Conservation (phyloP, 352 stramenopile genomes). For the Globisporangium nodosum region DNA sequence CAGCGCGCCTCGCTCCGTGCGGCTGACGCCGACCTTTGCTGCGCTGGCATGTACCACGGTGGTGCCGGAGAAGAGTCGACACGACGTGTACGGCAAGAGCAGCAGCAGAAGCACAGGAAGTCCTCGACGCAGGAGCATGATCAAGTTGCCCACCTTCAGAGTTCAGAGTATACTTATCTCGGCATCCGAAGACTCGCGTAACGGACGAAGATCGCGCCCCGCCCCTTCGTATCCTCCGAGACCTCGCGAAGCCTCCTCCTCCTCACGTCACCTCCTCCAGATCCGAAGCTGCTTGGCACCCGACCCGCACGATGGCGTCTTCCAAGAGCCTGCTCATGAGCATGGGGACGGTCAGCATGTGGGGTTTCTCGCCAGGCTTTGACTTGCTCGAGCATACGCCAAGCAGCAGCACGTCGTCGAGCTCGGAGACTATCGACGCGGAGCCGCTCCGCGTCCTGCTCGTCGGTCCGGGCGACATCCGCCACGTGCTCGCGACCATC, state of each 20-base stretch:
- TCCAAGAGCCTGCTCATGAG: conserved; percentile 59
- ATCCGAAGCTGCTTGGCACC: not conserved
- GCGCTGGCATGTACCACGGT: not conserved
- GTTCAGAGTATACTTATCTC: not conserved
- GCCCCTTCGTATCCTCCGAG: no score
- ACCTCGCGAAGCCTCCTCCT: no score
- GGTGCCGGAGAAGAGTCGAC: not conserved
- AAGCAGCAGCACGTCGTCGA: not conserved
- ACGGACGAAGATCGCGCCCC: no score
- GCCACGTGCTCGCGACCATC: conserved; percentile 61
- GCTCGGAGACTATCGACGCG: not conserved
- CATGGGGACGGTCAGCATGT: conserved; percentile 82
- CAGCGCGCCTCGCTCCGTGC: conserved; percentile 53
- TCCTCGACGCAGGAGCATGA: not conserved
- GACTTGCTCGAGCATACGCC: conserved; percentile 26
- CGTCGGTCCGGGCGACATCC: conserved; percentile 66
- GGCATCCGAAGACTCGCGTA: no score
- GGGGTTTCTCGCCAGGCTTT: conserved; percentile 78
- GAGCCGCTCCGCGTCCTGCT: conserved; percentile 54
- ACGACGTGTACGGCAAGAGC: not conserved
- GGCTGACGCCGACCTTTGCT: conserved; percentile 5
- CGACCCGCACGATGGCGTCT: not conserved
- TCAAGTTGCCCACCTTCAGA: not conserved
- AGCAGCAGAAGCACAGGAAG: not conserved
- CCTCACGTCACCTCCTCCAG: not conserved